Conservation (phyloP, 2,329 filamentous ascomycete genomes). For the Lasiodiplodia citricola region DNA sequence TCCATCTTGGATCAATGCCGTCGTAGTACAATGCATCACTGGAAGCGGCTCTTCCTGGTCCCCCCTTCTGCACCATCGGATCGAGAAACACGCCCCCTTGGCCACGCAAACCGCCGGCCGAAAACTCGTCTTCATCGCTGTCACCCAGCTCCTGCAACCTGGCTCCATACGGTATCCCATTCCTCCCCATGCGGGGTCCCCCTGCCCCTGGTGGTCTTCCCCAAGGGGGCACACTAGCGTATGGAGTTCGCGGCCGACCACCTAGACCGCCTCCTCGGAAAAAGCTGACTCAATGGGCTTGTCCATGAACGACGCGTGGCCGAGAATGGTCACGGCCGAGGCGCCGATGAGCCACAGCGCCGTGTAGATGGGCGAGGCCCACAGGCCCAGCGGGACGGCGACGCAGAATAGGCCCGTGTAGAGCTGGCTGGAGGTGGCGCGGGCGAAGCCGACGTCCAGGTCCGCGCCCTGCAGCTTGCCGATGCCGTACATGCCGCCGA, state of each 20-base stretch:
- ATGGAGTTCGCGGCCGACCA: slow-evolving; percentile 99
- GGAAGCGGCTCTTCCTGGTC: slow-evolving; percentile 39
- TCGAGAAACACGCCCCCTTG: slow-evolving; percentile 50
- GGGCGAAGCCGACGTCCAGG: slow-evolving; percentile 81
- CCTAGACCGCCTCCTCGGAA: slow-evolving; percentile 99
- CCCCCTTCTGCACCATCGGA: slow-evolving; percentile 39
- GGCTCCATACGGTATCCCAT: slow-evolving; percentile 35
- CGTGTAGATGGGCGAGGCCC: slow-evolving; percentile 82
- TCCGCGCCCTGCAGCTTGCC: slow-evolving; percentile 88
- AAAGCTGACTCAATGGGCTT: slow-evolving; percentile 99
- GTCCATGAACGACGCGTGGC: slow-evolving; percentile 94
- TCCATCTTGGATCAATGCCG: slow-evolving; percentile 45
- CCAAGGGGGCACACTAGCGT: slow-evolving; percentile 81
- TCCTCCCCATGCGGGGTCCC: slow-evolving; percentile 52
- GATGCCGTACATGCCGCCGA: slow-evolving; percentile 87
- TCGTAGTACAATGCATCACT: slow-evolving; percentile 57
- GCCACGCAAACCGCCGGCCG: slow-evolving; percentile 29
- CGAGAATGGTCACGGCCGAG: slow-evolving; percentile 89
- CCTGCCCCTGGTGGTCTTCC: slow-evolving; percentile 98
- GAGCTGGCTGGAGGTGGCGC: slow-evolving; percentile 87
- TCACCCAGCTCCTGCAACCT: slow-evolving; percentile 71
- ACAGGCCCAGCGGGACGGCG: slow-evolving; percentile 82
- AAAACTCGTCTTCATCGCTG: slow-evolving; percentile 50
- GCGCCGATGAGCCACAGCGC: slow-evolving; percentile 96
- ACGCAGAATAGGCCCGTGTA: slow-evolving; percentile 87